A percentile compares a stretch with the other conserved stretches of the same genome.
phyloP scores from a whole-genome alignment of 805 yeast species.

The Spencermartinsiella europaea region DNA sequence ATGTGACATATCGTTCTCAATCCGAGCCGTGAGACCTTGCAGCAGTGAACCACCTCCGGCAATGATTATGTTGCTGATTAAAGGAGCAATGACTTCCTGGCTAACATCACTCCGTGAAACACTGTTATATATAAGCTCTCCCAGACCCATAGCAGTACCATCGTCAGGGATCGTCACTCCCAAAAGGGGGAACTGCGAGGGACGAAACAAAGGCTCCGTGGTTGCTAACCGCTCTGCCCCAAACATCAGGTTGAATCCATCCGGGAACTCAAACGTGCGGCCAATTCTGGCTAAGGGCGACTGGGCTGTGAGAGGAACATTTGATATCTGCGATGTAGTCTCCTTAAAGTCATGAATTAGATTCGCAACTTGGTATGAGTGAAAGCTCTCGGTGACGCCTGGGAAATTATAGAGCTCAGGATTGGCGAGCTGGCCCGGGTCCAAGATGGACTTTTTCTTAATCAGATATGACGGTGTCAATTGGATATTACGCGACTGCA shows the following conservation, averaged over 20 bases:
- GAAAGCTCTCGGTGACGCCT: conserved; percentile 36
- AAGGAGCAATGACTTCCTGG: conserved; percentile 37
- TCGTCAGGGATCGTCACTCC: conserved; percentile 39
- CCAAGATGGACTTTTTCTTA: conserved; percentile 31
- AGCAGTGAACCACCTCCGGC: conserved; percentile 58
- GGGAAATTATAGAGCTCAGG: conserved; percentile 23
- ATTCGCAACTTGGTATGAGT: conserved; percentile 36
- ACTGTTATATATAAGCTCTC: conserved; percentile 41
- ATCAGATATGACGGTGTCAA: conserved; percentile 34
- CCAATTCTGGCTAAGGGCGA: conserved; percentile 32
- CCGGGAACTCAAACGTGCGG: conserved; percentile 56
- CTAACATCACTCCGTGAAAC: conserved; percentile 45
- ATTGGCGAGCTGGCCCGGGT: conserved; percentile 33
- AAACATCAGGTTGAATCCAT: conserved; percentile 44
- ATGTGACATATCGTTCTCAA: conserved; percentile 50
- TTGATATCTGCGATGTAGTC: conserved; percentile 36
- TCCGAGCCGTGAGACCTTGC: conserved; percentile 51
- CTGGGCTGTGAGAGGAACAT: conserved; percentile 35
- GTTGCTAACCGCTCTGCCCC: conserved; percentile 50
- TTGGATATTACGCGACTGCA: conserved; percentile 34
- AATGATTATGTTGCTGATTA: conserved; percentile 46
- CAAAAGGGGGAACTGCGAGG: conserved; percentile 47
- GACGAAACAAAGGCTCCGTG: conserved; percentile 69
- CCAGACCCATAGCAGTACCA: conserved; percentile 42
- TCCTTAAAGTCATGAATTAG: conserved; percentile 45